Base-by-base conservation (phyloP, 805 yeast genomes). In the Ogataea philodendri region DNA sequence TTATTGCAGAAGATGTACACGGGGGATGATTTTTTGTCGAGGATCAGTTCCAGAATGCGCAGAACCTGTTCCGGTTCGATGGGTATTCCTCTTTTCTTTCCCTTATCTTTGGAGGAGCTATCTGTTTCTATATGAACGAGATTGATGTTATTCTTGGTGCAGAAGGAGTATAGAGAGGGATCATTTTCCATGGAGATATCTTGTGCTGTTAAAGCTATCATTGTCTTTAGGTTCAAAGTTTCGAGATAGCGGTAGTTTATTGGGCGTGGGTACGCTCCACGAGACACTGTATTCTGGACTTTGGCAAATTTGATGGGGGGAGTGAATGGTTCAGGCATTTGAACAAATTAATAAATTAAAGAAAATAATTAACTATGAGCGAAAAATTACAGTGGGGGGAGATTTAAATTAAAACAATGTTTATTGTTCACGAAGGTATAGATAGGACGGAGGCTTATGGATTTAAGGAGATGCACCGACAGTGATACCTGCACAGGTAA, bases 261-360 rank as follows among this genome's bases (percentile, higher is more conserved):
- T 30, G 78, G 76, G 34, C 93, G 70, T 1, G 97, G 97, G 49
- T 84, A 85, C 1, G 94, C 82, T 0, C 97, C 97, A 29, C 97
- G 63, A 51, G 79, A 84, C 4, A 90, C 63, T 31, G 72, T 67
- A 2, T 83, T 76, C 49, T 82, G 85, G 3, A 89, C 76, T 10
- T 76, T 67, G 32, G 79, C 77, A 59, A 83, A 93, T 40, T 87
- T 70, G 41, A 89, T 66, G 2, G 98, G 97, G 0, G 96, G 86
- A 0, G 79, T 80, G 21, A 56, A 37, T 5, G 56, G 51, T 14
- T 51, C 54, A 5, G 51, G 50, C 6, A 37, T 31, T 18, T 5
- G 9, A 29, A 15, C 10, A n/a, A n/a, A n/a, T n/a, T n/a, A n/a
- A n/a, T 5, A 11, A 7, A 9, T 26, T 6, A n/a, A 6, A 21